Evolutionary conservation across 164 flowering plant species (phyloP), one percentile per base, ranked within the genome.

Genomic region (Kingdonia uniflora): DNA sequence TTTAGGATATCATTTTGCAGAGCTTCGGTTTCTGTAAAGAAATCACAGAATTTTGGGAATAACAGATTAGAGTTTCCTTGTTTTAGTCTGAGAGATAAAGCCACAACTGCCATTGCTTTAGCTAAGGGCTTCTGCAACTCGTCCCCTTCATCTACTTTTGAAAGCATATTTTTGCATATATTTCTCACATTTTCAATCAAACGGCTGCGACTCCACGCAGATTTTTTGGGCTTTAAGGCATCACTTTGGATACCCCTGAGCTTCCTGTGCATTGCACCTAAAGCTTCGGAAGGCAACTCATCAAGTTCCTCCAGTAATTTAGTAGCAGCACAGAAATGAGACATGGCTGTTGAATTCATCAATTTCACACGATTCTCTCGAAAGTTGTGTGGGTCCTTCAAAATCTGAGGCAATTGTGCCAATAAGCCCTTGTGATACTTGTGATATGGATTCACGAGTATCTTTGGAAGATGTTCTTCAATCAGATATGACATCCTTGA

Each of bases 1-100:
- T 80, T 87, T 15, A 72, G 57, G 54, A 90, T 75, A 26, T 87
- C 83, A 65, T 75, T 60, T 53, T 81, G 91, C 63, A 85, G 52
- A 16, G 56, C 55, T 63, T 62, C 67, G 49, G 64, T 68, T 57
- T 77, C 74, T 17, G 80, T 73, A 33, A 87, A 58, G 56, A 73
- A 76, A 22, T 68, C 67, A 29, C 46, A 25, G 57, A 90, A 78
- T 45, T 71, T 69, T 1, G 61, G 44, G 16, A 49, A 13, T 29
- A 50, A 48, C 6, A 61, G 43, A 63, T 58, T 59, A 19, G 43
- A 56, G 59, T 39, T 19, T 23, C 74, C 73, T 2, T 51, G n/a
- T 44, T 29, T 40, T 20, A 73, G 65, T 58, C 70, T 80, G 44
- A 68, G 43, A 20, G 79, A 71, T 60, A 87, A 75, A 43, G 63